Percentiles rank a stretch among this genome's conserved stretches.
phyloP scores from a whole-genome alignment of 1,139 yeast species.

The Suhomyces panamericanus region DNA sequence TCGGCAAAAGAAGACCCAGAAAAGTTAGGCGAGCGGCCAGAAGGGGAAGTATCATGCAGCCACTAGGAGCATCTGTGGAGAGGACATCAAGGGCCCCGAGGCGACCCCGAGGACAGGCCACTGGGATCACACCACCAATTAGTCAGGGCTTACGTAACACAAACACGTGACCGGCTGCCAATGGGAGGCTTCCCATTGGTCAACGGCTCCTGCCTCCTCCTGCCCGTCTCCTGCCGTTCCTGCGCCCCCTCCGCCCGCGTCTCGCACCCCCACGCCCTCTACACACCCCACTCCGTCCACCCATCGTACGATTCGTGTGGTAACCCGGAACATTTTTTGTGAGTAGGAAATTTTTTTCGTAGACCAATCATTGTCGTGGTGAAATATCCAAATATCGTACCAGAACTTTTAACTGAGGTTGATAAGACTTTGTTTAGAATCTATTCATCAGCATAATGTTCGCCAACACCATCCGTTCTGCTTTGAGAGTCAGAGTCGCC shows the following conservation, averaged over 20 bases:
- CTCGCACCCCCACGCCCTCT: background rate
- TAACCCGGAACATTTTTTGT: constrained; percentile 4
- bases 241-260: background rate
- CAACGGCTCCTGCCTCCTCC: background rate
- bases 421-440: constrained; percentile 8
- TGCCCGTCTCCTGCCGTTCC: background rate
- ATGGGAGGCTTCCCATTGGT: constrained; percentile 1
- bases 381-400: constrained; percentile 14
- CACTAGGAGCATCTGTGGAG: too few species aligned
- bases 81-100: background rate
- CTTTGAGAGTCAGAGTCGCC: constrained; percentile 47
- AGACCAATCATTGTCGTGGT: constrained; percentile 13
- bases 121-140: background rate
- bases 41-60: background rate
- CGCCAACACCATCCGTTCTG: constrained; percentile 53
- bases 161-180: background rate
- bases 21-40: background rate
- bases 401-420: constrained; percentile 6
- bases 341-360: constrained; percentile 12
- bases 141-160: background rate
- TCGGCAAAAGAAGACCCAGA: background rate
- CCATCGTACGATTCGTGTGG: constrained; percentile 10
- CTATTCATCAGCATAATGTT: constrained; percentile 32
- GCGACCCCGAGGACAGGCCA: background rate
- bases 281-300: background rate